Conservation (phyloP, 345 rosid genomes). For the Syzygium oleosum region DNA sequence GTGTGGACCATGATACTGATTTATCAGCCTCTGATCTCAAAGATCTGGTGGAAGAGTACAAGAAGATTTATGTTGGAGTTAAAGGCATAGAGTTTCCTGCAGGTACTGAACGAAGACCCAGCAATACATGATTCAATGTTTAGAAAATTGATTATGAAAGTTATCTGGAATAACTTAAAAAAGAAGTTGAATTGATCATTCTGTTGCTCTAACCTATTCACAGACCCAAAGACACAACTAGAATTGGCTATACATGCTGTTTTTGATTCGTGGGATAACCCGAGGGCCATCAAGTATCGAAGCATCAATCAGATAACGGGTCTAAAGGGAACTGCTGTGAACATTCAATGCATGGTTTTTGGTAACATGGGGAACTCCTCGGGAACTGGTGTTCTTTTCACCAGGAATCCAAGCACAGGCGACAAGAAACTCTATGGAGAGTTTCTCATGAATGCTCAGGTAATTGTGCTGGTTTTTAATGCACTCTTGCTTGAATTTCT, state of each 20-base stretch:
- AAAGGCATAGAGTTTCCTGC: conserved; percentile 75
- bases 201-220: neutral
- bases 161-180: neutral
- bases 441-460: conserved; percentile 94
- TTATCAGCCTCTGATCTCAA: conserved; percentile 70
- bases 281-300: conserved; percentile 74
- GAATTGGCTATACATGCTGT: conserved; percentile 65
- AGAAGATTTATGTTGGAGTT: conserved; percentile 53
- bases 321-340: conserved; percentile 85
- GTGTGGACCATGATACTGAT: conserved; percentile 62
- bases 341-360: conserved; percentile 91
- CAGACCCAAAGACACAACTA: conserved; percentile 77
- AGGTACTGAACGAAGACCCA: conserved; percentile 28
- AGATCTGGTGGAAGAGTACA: conserved; percentile 77
- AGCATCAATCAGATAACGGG: conserved; percentile 88
- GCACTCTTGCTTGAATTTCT: neutral
- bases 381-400: conserved; percentile 93
- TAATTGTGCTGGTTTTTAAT: neutral
- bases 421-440: conserved; percentile 90
- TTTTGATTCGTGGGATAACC: conserved; percentile 93
- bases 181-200: neutral
- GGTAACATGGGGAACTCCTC: conserved; percentile 95
- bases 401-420: conserved; percentile 92
- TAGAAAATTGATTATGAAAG: neutral
- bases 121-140: neutral